Conservation (phyloP, 2,329 filamentous ascomycete species). For the Aureobasidium sp. region DNA sequence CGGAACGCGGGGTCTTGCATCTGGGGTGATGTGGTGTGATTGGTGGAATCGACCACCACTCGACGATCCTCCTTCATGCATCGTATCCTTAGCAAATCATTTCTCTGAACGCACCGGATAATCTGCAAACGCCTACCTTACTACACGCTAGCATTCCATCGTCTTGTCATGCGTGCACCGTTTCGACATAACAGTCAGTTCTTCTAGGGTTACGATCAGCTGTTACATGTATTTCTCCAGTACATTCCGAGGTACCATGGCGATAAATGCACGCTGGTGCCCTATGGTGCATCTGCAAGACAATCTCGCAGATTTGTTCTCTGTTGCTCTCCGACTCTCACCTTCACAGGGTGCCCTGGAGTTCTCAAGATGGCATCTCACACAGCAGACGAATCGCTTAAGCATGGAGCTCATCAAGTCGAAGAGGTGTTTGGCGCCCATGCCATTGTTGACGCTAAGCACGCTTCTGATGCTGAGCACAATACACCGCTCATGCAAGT, state of each 20-base stretch:
- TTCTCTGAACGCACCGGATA: not conserved
- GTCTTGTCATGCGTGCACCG: not conserved
- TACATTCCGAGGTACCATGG: not conserved
- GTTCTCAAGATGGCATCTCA: not conserved
- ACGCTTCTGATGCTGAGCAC: slow-evolving; percentile 6
- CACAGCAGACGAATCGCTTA: slow-evolving; percentile 7
- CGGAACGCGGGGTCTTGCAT: not conserved
- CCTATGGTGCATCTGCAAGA: not conserved
- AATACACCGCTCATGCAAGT: not conserved
- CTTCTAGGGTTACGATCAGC: not conserved
- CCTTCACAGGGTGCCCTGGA: not conserved
- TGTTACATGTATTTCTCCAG: not conserved
- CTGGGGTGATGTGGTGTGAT: not conserved
- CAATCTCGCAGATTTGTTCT: not conserved
- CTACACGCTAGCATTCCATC: not conserved
- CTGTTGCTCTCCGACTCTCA: not conserved
- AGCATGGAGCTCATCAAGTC: slow-evolving; percentile 7
- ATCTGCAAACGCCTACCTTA: not conserved
- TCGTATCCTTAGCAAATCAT: not conserved
- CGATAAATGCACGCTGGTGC: not conserved
- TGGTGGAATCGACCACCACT: slow-evolving; percentile 5
- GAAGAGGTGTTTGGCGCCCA: slow-evolving; percentile 7
- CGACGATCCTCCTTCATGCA: not conserved
- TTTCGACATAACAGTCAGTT: not conserved
- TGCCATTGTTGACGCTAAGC: slow-evolving; percentile 5